phyloP scores from a whole-genome alignment of 306 rosid genomes.

The Dalbergia oliveri region DNA sequence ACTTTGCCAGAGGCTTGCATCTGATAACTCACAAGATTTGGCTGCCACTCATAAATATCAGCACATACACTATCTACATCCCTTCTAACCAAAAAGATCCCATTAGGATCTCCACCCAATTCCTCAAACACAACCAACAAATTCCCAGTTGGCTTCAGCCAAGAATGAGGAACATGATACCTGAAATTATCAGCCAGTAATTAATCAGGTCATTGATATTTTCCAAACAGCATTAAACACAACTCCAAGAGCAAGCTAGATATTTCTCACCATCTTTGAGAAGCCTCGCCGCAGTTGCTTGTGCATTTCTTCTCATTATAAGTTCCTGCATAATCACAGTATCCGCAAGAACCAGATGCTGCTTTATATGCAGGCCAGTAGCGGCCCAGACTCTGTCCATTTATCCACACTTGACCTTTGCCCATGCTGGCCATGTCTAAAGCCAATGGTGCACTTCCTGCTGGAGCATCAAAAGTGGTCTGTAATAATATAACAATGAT shows the following conservation, averaged over 20 bases:
- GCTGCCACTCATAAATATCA: conserved; percentile 96
- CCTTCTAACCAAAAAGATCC: conserved; percentile 83
- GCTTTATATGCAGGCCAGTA: conserved; percentile 98
- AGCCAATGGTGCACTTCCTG: conserved; percentile 87
- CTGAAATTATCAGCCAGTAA: conserved; percentile 57
- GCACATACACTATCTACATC: conserved; percentile 85
- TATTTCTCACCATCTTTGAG: conserved; percentile 90
- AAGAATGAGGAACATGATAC: conserved; percentile 95
- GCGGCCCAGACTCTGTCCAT: conserved; percentile 84
- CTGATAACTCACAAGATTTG: conserved; percentile 78
- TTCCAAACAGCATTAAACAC: conserved; percentile 25
- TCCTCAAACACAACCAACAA: conserved; percentile 92
- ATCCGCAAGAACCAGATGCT: conserved; percentile 81
- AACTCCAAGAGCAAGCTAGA: background rate
- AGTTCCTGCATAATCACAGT: conserved; percentile 83
- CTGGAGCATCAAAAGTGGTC: conserved; percentile 91
- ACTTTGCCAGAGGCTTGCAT: conserved; percentile 89
- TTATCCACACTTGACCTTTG: conserved; percentile 95
- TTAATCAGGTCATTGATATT: conserved; percentile 29
- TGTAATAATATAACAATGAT: conserved; percentile 46
- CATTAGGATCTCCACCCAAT: conserved; percentile 91
- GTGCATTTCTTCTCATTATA: conserved; percentile 77
- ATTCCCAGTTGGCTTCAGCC: conserved; percentile 92
- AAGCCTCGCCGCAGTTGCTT: conserved; percentile 85
- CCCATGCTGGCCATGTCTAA: conserved; percentile 96